Evolutionary conservation across 164 flowering plant species (phyloP).

Genomic region (Echeveria elegans): DNA sequence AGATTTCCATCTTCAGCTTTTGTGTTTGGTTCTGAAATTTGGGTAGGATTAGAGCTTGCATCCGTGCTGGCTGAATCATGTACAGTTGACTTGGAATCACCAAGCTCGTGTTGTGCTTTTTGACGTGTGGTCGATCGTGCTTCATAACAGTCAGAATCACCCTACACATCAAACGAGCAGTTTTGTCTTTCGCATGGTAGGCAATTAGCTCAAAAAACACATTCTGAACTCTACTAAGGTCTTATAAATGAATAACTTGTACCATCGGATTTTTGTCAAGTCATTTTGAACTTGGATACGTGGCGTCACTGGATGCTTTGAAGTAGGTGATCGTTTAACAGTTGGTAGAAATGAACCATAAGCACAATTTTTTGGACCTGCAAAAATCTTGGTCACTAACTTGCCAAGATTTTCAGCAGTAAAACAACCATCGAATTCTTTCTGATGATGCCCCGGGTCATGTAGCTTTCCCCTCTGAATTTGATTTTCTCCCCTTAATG

Average conservation of each 20-base stretch:
- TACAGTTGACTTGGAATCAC: background rate
- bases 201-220: background rate
- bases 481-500: background rate
- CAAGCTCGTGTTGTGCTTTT: background rate
- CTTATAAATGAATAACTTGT: background rate
- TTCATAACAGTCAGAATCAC: background rate
- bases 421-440: conserved; percentile 63
- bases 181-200: background rate
- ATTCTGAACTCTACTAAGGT: background rate
- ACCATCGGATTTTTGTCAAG: background rate
- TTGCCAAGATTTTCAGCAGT: conserved; percentile 63
- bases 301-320: conserved; percentile 27
- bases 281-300: conserved; percentile 25
- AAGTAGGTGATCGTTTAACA: conserved; percentile 40
- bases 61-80: background rate
- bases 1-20: background rate
- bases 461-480: conserved; percentile 51
- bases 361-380: conserved; percentile 59
- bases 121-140: background rate
- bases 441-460: conserved; percentile 55
- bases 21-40: background rate
- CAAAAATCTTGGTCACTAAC: conserved; percentile 12
- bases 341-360: conserved; percentile 67
- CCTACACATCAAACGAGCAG: background rate
- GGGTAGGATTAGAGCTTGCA: background rate